Evolutionary conservation across 352 stramenopile species (phyloP).

Genomic region (Phytopythium oedochilum): DNA sequence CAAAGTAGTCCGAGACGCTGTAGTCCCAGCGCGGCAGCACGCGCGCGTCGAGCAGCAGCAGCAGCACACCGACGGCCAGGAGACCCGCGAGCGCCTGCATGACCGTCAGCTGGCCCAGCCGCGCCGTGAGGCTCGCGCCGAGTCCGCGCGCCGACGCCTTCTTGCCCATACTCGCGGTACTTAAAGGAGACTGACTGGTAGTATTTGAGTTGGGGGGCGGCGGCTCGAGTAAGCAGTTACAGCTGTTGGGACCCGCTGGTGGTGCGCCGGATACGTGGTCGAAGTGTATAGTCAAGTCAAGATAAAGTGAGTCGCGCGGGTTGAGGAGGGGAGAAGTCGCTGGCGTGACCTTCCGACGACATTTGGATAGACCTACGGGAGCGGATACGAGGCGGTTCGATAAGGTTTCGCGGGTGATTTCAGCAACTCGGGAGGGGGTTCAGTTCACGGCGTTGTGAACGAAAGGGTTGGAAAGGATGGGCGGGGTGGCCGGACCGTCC

Average conservation of each 20-base stretch:
- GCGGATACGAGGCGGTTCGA: no score
- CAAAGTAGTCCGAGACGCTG: constrained; percentile 11
- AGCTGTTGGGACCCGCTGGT: no score
- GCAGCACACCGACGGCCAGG: constrained; percentile 15
- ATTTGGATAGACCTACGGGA: neutral
- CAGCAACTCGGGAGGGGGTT: no score
- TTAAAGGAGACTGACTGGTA: no score
- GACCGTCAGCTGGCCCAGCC: constrained; percentile 16
- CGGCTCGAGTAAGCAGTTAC: no score
- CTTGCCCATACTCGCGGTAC: neutral
- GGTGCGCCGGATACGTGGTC: neutral
- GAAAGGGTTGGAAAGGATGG: neutral
- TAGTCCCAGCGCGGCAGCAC: constrained; percentile 11
- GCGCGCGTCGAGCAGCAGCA: constrained; percentile 16
- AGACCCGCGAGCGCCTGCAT: constrained; percentile 17
- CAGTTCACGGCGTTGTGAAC: no score
- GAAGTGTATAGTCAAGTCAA: neutral
- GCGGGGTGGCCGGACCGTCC: no score
- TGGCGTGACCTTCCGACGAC: neutral
- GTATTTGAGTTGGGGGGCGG: no score
- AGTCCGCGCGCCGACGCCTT: neutral
- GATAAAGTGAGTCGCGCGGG: no score
- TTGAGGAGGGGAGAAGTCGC: neutral
- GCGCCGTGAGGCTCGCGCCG: neutral
- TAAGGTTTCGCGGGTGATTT: no score